Evolutionary conservation across 169 alveolate species (phyloP), one percentile per base, ranked within the genome.

Genomic region (Plasmodium relictum): DNA sequence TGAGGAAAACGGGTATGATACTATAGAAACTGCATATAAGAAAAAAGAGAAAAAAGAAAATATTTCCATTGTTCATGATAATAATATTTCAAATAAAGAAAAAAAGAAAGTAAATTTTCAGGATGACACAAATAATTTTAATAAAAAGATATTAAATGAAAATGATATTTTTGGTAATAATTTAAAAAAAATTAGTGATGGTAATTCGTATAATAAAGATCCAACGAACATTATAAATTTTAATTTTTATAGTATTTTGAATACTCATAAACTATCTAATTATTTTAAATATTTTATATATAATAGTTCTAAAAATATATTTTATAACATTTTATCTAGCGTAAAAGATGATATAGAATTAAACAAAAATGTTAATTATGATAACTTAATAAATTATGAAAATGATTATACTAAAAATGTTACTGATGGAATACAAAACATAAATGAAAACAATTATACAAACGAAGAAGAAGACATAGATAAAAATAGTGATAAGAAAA

Each of bases 211-310:
- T 54, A 54, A 54, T 54, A 10, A 9, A 12, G 63, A 54, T 54
- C 6, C 22, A 14, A 3, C 2, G 7, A 18, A 54, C 14, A 54
- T 54, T 5, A 54, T 12, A 7, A 54, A 18, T 22, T 22, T 61
- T 61, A 14, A 61, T 20, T 2, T 0, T 12, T 6, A 61, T 61
- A 14, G 0, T 18, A 61, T 3, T 66, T 39, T 31, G 14, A 14
- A 48, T 14, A 7, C 41, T 8, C 62, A 56, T 45, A 45, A 20
- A 26, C n/a, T 83, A 16, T 56, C 83, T 10, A 31, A 50, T 12
- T 86, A 70, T 63, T 86, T 86, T 50, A 69, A 72, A 72, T 86
- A 50, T 41, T 86, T 86, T 52, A 86, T 86, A 22, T 71, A 26
- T 42, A 70, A 70, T 42, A 62, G 74, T 5, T 86, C 61, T 1